A percentile compares a stretch with the other conserved stretches of the same genome.
Evolutionary conservation across 1,284 basidiomycete genomes (phyloP).

Genomic region (Leccinum pallidistipes): DNA sequence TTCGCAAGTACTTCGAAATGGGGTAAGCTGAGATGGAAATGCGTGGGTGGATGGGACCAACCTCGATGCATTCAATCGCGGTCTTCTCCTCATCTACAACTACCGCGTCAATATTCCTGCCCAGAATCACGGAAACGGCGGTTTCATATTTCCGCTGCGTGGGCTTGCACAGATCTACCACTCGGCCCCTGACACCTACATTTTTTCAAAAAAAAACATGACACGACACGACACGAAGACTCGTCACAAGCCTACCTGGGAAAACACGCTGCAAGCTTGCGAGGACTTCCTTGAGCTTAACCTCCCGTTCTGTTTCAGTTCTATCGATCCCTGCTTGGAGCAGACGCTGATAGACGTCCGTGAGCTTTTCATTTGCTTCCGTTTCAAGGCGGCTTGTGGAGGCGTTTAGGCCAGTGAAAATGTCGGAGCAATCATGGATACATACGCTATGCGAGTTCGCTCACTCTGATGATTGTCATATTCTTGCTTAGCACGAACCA

Average conservation of each 20-base stretch:
- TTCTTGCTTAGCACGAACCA: slow-evolving; percentile 64
- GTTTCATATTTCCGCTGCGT: slow-evolving; percentile 91
- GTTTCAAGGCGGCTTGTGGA: slow-evolving; percentile 77
- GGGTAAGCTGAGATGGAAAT: slow-evolving; percentile 1
- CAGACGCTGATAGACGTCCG: slow-evolving; percentile 81
- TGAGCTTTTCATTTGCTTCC: slow-evolving; percentile 90
- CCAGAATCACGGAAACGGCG: slow-evolving; percentile 94
- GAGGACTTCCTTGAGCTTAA: slow-evolving; percentile 77
- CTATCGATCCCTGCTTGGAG: slow-evolving; percentile 86
- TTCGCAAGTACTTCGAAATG: slow-evolving; percentile 80
- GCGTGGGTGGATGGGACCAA: slow-evolving; percentile 31
- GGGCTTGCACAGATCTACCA: slow-evolving; percentile 93
- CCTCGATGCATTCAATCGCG: slow-evolving; percentile 97
- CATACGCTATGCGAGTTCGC: slow-evolving; percentile 68
- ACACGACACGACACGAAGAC: background rate
- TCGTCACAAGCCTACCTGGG: slow-evolving; percentile 53
- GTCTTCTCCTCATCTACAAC: slow-evolving; percentile 97
- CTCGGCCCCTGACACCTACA: slow-evolving; percentile 83
- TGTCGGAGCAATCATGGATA: slow-evolving; percentile 10
- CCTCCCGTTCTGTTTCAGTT: slow-evolving; percentile 85
- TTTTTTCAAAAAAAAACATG: background rate
- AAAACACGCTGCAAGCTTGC: slow-evolving; percentile 84
- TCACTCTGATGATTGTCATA: slow-evolving; percentile 76
- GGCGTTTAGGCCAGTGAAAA: background rate
- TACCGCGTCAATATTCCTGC: slow-evolving; percentile 93